phyloP scores from a whole-genome alignment of 805 yeast species.

The Wickerhamiella qilinensis region DNA sequence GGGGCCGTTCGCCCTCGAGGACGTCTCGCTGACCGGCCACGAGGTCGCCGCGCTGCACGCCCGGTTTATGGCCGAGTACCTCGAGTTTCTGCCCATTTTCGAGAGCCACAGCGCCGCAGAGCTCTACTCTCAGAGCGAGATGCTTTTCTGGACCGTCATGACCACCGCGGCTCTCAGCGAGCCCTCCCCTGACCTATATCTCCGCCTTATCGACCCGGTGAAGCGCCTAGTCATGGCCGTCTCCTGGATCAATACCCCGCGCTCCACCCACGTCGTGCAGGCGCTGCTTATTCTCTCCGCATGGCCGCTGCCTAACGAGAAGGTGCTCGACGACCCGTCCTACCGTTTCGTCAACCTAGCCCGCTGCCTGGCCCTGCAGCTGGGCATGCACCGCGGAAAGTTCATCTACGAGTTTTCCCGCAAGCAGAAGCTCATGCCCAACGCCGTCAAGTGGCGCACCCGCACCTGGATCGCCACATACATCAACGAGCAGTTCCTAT shows the following conservation, averaged over 20 bases:
- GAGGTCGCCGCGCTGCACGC: conserved; percentile 62
- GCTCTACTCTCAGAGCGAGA: conserved; percentile 65
- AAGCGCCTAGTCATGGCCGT: conserved; percentile 81
- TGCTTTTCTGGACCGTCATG: conserved; percentile 82
- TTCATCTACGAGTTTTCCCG: conserved; percentile 82
- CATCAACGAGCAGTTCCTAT: conserved; percentile 82
- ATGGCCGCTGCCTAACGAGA: conserved; percentile 90
- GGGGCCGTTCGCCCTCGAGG: conserved; percentile 35
- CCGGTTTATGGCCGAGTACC: conserved; percentile 45
- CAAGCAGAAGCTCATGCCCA: conserved; percentile 73
- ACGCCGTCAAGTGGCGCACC: conserved; percentile 89
- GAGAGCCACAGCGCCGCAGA: conserved; percentile 56
- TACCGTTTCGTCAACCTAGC: conserved; percentile 81
- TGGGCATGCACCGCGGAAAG: conserved; percentile 83
- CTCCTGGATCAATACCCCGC: conserved; percentile 84
- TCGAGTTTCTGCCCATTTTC: conserved; percentile 70
- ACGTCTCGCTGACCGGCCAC: conserved; percentile 45
- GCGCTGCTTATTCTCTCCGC: conserved; percentile 68
- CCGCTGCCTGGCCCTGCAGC: conserved; percentile 63
- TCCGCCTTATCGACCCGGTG: conserved; percentile 56
- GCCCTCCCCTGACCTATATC: conserved; percentile 71
- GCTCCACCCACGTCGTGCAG: conserved; percentile 87
- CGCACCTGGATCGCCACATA: conserved; percentile 83
- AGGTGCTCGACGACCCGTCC: conserved; percentile 81
- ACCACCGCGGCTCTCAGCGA: conserved; percentile 74